Percentiles rank a stretch among this genome's conserved stretches.
Evolutionary conservation across 2,329 filamentous ascomycete species (phyloP).

Genomic region (Diaporthe citrichinensis): DNA sequence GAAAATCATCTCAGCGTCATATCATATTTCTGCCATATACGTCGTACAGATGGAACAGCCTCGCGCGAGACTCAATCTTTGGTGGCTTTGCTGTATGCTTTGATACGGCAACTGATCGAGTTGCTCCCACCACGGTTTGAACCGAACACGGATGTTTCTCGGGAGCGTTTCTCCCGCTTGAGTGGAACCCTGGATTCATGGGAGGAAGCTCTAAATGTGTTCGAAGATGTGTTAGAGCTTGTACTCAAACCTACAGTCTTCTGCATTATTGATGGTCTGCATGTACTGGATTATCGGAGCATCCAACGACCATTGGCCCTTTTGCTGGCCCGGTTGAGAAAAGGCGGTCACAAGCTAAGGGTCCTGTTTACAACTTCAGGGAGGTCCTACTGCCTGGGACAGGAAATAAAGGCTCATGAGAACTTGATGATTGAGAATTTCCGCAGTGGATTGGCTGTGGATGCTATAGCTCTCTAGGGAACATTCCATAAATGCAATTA

Average conservation of each 20-base stretch:
- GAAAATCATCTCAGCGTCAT: slow-evolving; percentile 28
- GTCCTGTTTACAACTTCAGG: slow-evolving; percentile 27
- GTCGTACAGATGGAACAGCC: not conserved
- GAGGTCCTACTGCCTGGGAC: slow-evolving; percentile 36
- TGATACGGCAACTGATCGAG: slow-evolving; percentile 34
- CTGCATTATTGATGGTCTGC: slow-evolving; percentile 30
- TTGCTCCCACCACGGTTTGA: slow-evolving; percentile 16
- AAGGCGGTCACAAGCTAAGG: not conserved
- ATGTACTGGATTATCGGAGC: slow-evolving; percentile 20
- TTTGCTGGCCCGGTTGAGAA: not conserved
- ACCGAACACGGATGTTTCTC: not conserved
- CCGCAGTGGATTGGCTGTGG: not conserved
- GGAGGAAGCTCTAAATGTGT: not conserved
- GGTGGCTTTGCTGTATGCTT: slow-evolving; percentile 16
- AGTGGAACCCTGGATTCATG: slow-evolving; percentile 12
- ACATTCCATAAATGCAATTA: too few relatives aligned
- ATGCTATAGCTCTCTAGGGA: too few relatives aligned
- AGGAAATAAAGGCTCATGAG: not conserved
- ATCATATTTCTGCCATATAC: slow-evolving; percentile 45
- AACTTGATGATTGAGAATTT: not conserved
- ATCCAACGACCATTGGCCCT: not conserved
- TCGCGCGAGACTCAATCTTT: not conserved
- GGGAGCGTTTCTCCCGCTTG: not conserved
- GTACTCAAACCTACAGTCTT: not conserved
- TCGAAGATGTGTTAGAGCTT: not conserved